These are phyloP conservation scores for Madurella mycetomatis DNA, from an alignment of 2,329 filamentous ascomycete genomes.

Conservation along the genomic window DNA sequence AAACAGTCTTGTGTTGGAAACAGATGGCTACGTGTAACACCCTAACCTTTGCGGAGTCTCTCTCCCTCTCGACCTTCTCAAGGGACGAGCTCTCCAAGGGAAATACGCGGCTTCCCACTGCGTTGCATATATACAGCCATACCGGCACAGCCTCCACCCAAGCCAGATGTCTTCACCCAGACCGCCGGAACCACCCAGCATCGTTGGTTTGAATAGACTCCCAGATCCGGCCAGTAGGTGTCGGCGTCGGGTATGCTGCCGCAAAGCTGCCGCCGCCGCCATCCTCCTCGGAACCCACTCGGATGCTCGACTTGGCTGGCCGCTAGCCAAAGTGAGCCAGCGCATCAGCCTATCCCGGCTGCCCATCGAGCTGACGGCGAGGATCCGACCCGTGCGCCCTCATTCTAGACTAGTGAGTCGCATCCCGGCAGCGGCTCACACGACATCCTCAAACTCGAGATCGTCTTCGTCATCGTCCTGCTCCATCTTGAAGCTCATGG, in stretches of 20 bases:
- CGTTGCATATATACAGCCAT: not conserved
- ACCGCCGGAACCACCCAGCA: not conserved
- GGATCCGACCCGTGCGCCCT: not conserved
- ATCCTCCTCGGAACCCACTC: too few relatives aligned
- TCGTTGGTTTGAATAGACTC: not conserved
- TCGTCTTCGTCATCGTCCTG: slow-evolving; percentile 51
- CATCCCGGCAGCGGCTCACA: slow-evolving; percentile 10
- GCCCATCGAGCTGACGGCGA: not conserved
- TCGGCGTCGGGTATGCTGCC: not conserved
- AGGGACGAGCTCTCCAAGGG: too few relatives aligned
- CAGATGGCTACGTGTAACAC: too few relatives aligned
- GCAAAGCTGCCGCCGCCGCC: too few relatives aligned
- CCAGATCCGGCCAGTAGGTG: not conserved
- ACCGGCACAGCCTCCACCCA: not conserved
- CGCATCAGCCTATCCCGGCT: not conserved
- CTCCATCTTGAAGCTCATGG: slow-evolving; percentile 23
- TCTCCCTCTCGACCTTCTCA: too few relatives aligned
- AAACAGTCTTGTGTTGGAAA: not conserved
- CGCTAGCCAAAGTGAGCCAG: not conserved
- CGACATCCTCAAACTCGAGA: slow-evolving; percentile 56
- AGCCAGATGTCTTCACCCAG: not conserved
- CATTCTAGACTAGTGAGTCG: too few relatives aligned
- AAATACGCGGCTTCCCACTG: too few relatives aligned
- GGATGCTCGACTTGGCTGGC: too few relatives aligned
- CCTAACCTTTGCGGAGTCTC: too few relatives aligned